A percentile compares a stretch with the other conserved stretches of the same genome.
phyloP scores from a whole-genome alignment of 2,329 filamentous ascomycete species.

The Diplodia mutila region DNA sequence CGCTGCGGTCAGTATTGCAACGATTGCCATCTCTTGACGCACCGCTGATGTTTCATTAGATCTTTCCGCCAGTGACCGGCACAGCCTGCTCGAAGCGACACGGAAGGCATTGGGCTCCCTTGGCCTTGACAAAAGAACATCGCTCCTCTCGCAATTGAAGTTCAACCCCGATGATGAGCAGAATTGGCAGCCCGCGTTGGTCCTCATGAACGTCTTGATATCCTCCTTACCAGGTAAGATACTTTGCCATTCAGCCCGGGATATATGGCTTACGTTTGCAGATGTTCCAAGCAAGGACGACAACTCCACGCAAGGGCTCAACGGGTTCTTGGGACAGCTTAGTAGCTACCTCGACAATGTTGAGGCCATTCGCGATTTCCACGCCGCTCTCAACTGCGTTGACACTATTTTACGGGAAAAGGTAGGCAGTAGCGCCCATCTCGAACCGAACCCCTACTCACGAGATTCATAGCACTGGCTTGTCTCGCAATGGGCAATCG shows the following conservation, averaged over 20 bases:
- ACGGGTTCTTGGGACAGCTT: constrained; percentile 16
- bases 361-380: constrained; percentile 16
- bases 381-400: constrained; percentile 29
- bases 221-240: constrained; percentile 19
- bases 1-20: constrained; percentile 10
- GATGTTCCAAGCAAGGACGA: constrained; percentile 21
- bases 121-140: constrained; percentile 6
- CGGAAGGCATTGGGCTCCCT: constrained; percentile 13
- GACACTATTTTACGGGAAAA: constrained; percentile 35
- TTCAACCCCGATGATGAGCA: constrained; percentile 14
- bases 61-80: constrained; percentile 20
- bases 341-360: constrained; percentile 17
- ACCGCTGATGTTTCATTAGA: constrained; percentile 11
- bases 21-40: not conserved
- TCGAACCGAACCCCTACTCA: constrained; percentile 16
- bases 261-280: not conserved
- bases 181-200: constrained; percentile 5
- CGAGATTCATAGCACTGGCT: constrained; percentile 38
- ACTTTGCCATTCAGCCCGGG: not conserved
- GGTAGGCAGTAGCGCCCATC: not conserved
- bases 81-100: constrained; percentile 19
- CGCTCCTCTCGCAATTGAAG: constrained; percentile 14
- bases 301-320: constrained; percentile 6
- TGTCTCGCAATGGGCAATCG: constrained; percentile 49
- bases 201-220: constrained; percentile 21